These are phyloP conservation scores for Ophiostoma angusticollis DNA, from an alignment of 2,329 filamentous ascomycete genomes.

Conservation along the genomic window DNA sequence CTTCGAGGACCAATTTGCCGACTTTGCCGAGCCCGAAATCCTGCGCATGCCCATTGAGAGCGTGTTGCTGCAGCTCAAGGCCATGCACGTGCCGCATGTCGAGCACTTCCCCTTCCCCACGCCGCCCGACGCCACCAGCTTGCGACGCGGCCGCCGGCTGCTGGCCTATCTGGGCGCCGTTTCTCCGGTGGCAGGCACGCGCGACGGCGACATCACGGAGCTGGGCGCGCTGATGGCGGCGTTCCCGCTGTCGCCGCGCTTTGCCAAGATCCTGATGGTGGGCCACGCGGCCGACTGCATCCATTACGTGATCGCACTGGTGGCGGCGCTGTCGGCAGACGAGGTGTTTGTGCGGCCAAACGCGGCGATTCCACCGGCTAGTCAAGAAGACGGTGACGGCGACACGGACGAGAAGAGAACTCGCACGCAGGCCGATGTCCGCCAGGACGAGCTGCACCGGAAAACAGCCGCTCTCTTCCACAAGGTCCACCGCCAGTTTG, in stretches of 20 bases:
- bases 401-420: slow-evolving; percentile 23
- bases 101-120: slow-evolving; percentile 95
- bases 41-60: slow-evolving; percentile 84
- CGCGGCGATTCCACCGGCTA: slow-evolving; percentile 51
- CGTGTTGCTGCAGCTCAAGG: slow-evolving; percentile 84
- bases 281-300: slow-evolving; percentile 73
- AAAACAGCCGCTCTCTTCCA: slow-evolving; percentile 50
- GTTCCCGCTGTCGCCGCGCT: slow-evolving; percentile 83
- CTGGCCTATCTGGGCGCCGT: slow-evolving; percentile 78
- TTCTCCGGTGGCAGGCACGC: slow-evolving; percentile 25
- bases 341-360: slow-evolving; percentile 79
- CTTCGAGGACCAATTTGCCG: slow-evolving; percentile 76
- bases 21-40: slow-evolving; percentile 81
- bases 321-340: slow-evolving; percentile 75
- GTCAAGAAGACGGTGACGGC: slow-evolving; percentile 27
- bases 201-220: slow-evolving; percentile 59
- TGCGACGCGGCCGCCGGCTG: slow-evolving; percentile 75
- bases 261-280: slow-evolving; percentile 81
- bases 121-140: slow-evolving; percentile 61
- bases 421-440: slow-evolving; percentile 53
- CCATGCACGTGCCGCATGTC: slow-evolving; percentile 82
- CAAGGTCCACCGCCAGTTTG: slow-evolving; percentile 64
- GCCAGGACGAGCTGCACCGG: slow-evolving; percentile 58
- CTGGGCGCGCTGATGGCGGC: slow-evolving; percentile 71
- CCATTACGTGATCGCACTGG: slow-evolving; percentile 74